Conservation (phyloP, 495 filamentous ascomycete genomes). For the Parachaetomium inaequale region DNA sequence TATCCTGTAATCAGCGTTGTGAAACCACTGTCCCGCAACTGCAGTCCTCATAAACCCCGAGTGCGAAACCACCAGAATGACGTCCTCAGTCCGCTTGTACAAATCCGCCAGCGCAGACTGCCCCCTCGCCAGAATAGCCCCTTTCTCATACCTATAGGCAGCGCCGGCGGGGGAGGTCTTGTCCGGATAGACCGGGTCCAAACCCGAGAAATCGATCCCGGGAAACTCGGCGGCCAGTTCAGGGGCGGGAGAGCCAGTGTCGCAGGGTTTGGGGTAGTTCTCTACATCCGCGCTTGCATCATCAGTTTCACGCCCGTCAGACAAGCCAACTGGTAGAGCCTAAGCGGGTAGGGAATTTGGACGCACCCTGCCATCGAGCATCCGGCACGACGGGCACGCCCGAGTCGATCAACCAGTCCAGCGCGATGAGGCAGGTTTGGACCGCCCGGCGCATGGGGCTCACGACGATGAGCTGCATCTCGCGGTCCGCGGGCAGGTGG, state of each 20-base stretch:
- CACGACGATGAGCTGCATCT: slow-evolving; percentile 50
- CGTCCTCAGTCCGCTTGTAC: slow-evolving; percentile 42
- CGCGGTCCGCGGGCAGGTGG: slow-evolving; percentile 38
- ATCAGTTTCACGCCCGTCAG: too few species aligned
- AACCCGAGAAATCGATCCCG: slow-evolving; percentile 44
- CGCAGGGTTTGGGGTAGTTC: slow-evolving; percentile 53
- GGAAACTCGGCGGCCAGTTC: slow-evolving; percentile 46
- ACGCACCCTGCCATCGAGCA: slow-evolving; percentile 45
- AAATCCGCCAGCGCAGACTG: slow-evolving; percentile 43
- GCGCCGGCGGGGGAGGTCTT: slow-evolving; percentile 43
- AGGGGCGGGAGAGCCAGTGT: slow-evolving; percentile 45
- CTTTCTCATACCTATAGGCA: slow-evolving; percentile 43
- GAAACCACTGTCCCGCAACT: slow-evolving; percentile 45
- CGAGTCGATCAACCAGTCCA: slow-evolving; percentile 48
- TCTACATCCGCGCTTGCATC: too few species aligned
- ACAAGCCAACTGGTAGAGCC: too few species aligned
- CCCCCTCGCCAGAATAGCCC: slow-evolving; percentile 45
- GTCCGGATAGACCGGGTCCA: slow-evolving; percentile 52
- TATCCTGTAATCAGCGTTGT: slow-evolving; percentile 57
- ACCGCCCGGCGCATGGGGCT: slow-evolving; percentile 55
- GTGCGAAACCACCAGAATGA: slow-evolving; percentile 55
- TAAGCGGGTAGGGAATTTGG: neutral
- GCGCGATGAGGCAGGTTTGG: slow-evolving; percentile 46
- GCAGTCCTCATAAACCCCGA: slow-evolving; percentile 51
- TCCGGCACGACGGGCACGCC: slow-evolving; percentile 48